Base-by-base conservation (phyloP, 208 protist species). In the Trypanosomatidae sp. region DNA sequence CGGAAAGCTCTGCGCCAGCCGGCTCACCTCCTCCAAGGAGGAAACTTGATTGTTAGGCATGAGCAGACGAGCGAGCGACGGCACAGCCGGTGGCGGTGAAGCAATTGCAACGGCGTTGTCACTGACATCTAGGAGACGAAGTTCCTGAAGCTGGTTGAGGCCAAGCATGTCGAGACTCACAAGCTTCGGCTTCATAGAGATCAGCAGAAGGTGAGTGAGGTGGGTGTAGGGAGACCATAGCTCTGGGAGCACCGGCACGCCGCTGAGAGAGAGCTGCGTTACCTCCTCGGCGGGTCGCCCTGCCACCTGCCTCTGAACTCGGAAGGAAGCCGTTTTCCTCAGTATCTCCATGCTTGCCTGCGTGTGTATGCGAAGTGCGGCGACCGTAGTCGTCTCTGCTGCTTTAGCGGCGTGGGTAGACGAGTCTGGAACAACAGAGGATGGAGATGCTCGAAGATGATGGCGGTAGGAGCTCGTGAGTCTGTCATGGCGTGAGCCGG, bases 51-150 rank as follows among this genome's bases (percentile, higher is more conserved):
- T 96, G 78, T 96, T 96, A 3, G 88, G 71, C 66, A 92, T 77
- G 41, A 91, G 83, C 36, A 96, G 71, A 7, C 86, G 85, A 52
- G 47, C 65, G 58, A 93, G 64, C 12, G 73, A 79, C 4, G 74
- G 46, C 22, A 81, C 77, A 13, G 58, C 22, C 8, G 86, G 75
- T 39, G 75, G 73, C 3, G 74, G 67, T 1, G 62, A 71, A 0
- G 74, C 47, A 5, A 94, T 74, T 9, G 78, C 65, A 30, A 96
- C 81, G 66, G 76, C 80, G 69, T 96, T 96, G 79, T 96, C 91
- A 71, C 91, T 93, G n/a, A 96, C 82, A 53, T 94, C 89, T 53
- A 96, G 73, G 50, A 89, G 59, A n/a, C 79, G 85, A 41, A 96
- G 84, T 17, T 56, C 36, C 17, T 72, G 64, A 7, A 88, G 82